These are phyloP conservation scores for Combretum micranthum DNA, from an alignment of 345 rosid genomes.

Conservation along the genomic window DNA sequence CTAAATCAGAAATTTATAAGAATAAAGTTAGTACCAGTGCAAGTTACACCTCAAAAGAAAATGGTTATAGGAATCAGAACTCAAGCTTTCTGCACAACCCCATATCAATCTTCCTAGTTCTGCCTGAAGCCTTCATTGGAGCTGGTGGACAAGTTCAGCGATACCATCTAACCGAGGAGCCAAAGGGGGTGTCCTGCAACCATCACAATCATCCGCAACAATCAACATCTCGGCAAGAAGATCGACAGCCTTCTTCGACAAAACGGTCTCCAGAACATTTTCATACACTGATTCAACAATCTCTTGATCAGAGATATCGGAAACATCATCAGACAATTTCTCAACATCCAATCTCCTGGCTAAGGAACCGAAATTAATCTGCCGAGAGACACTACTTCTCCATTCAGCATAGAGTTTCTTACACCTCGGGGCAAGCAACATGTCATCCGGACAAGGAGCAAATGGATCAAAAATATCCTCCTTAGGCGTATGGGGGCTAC, in stretches of 20 bases:
- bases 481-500: slow-evolving; percentile 34
- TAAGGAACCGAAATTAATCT: slow-evolving; percentile 28
- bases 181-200: slow-evolving; percentile 37
- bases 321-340: slow-evolving; percentile 5
- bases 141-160: slow-evolving; percentile 57
- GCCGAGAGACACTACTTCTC: slow-evolving; percentile 30
- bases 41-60: background rate
- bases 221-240: slow-evolving; percentile 20
- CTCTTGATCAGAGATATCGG: slow-evolving; percentile 36
- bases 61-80: slow-evolving; percentile 20
- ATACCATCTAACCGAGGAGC: slow-evolving; percentile 25
- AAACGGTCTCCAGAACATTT: slow-evolving; percentile 42
- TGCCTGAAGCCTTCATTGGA: slow-evolving; percentile 37
- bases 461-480: slow-evolving; percentile 49
- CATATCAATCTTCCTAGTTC: slow-evolving; percentile 32
- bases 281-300: slow-evolving; percentile 45
- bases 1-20: slow-evolving; percentile 2
- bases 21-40: background rate
- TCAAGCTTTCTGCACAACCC: slow-evolving; percentile 53
- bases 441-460: slow-evolving; percentile 37
- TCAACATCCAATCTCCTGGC: slow-evolving; percentile 6
- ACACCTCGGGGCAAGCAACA: slow-evolving; percentile 30
- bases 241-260: slow-evolving; percentile 31
- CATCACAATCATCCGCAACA: slow-evolving; percentile 19
- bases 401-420: slow-evolving; percentile 29